These are phyloP conservation scores for Suillus alpinus DNA, from an alignment of 768 basidiomycete genomes.

Conservation along the genomic window DNA sequence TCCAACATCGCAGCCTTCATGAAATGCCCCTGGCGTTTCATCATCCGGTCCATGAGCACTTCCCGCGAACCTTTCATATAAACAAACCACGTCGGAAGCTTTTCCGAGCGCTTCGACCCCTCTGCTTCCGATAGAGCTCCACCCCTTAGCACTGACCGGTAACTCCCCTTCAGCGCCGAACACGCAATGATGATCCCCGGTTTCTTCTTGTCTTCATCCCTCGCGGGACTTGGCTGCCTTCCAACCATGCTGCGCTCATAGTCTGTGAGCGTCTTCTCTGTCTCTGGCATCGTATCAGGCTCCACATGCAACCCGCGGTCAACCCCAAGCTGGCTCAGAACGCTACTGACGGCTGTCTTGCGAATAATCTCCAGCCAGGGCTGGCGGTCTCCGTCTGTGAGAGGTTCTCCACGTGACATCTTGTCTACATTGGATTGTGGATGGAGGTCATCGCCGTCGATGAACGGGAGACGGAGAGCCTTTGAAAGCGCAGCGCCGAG, in stretches of 20 bases:
- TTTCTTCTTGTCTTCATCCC: constrained; percentile 1
- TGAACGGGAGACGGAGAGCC: constrained; percentile 65
- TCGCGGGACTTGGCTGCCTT: constrained; percentile 3
- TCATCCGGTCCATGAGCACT: constrained; percentile 62
- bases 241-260: constrained; percentile 1
- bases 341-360: constrained; percentile 44
- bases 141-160: constrained; percentile 78
- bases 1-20: constrained; percentile 84
- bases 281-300: constrained; percentile 9
- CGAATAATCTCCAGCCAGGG: constrained; percentile 85
- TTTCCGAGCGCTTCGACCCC: constrained; percentile 20
- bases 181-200: constrained; percentile 79
- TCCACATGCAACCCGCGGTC: constrained; percentile 26
- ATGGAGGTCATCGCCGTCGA: constrained; percentile 90
- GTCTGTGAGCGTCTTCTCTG: constrained; percentile 2
- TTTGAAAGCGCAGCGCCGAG: constrained; percentile 63
- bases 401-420: constrained; percentile 74
- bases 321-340: constrained; percentile 7
- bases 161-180: constrained; percentile 78
- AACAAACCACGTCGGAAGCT: constrained; percentile 72
- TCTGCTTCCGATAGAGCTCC: constrained; percentile 9
- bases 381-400: constrained; percentile 78
- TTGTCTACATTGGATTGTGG: constrained; percentile 80
- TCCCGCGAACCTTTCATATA: constrained; percentile 65
- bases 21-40: constrained; percentile 66